These are phyloP conservation scores for Drosera spatulata DNA, from an alignment of 179 eudicot genomes.

Conservation along the genomic window DNA sequence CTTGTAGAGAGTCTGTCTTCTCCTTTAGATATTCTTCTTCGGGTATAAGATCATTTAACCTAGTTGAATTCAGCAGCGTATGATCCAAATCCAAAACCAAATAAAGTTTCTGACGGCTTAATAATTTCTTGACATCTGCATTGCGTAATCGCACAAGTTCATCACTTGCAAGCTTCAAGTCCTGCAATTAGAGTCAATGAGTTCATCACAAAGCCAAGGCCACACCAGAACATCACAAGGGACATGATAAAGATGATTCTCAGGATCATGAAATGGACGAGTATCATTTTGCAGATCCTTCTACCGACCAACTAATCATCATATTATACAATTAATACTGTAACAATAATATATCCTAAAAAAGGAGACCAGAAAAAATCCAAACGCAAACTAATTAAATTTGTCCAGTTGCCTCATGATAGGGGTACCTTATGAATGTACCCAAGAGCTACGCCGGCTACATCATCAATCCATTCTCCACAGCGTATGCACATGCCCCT, in stretches of 20 bases:
- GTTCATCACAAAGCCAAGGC: neutral
- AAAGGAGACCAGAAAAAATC: neutral
- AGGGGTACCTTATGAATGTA: constrained; percentile 59
- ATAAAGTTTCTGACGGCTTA: constrained; percentile 53
- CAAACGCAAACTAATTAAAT: neutral
- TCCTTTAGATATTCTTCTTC: constrained; percentile 61
- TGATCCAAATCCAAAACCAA: constrained; percentile 92
- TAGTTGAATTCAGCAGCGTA: constrained; percentile 81
- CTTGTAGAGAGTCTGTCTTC: constrained; percentile 49
- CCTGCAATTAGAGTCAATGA: constrained; percentile 28
- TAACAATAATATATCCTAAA: neutral
- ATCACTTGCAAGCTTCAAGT: constrained; percentile 51
- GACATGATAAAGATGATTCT: neutral
- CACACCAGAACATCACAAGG: neutral
- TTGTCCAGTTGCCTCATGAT: neutral
- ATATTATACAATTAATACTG: neutral
- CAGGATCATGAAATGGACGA: neutral
- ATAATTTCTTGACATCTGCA: constrained; percentile 50
- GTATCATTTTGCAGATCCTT: neutral
- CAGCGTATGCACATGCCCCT: constrained; percentile 55
- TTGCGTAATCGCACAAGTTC: constrained; percentile 60
- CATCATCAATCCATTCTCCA: constrained; percentile 42
- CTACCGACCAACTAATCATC: neutral
- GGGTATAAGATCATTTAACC: constrained; percentile 39
- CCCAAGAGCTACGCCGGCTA: constrained; percentile 48